Conservation (phyloP, 768 basidiomycete genomes). For the Chalciporus pseudorubinellus region DNA sequence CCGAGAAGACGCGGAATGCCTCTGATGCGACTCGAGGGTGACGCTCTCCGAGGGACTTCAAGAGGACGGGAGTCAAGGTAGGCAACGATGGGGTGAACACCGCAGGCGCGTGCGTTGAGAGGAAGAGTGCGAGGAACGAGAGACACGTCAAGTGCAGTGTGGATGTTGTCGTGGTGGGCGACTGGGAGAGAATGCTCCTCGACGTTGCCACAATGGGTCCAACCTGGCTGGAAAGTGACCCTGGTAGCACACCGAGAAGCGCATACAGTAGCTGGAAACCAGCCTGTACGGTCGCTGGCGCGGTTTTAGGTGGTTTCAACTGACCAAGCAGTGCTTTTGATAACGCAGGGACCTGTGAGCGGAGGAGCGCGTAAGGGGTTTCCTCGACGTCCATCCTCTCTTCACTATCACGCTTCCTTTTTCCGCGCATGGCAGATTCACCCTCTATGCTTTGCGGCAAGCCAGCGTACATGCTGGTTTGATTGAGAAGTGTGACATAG, state of each 20-base stretch:
- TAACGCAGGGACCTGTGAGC: constrained; percentile 71
- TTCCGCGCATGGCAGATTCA: constrained; percentile 50
- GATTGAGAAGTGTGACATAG: constrained; percentile 76
- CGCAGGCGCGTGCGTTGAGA: constrained; percentile 60
- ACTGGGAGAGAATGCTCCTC: constrained; percentile 61
- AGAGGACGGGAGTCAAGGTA: constrained; percentile 67
- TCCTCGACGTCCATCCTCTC: constrained; percentile 74
- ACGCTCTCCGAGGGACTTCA: constrained; percentile 73
- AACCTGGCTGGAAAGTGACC: constrained; percentile 73
- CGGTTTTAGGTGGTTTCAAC: constrained; percentile 76
- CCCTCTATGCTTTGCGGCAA: constrained; percentile 50
- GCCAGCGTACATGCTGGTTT: constrained; percentile 79
- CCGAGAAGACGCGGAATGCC: constrained; percentile 83
- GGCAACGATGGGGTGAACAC: constrained; percentile 62
- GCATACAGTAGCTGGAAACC: constrained; percentile 79
- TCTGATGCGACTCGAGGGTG: constrained; percentile 89
- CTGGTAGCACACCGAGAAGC: constrained; percentile 77
- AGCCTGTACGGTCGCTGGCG: constrained; percentile 76
- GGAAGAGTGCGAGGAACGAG: constrained; percentile 82
- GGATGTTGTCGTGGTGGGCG: constrained; percentile 74
- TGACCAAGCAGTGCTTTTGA: constrained; percentile 84
- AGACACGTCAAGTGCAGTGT: constrained; percentile 80
- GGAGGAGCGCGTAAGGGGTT: constrained; percentile 68
- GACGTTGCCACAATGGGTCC: constrained; percentile 60
- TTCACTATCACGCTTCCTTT: constrained; percentile 75